Percentiles rank a stretch among this genome's conserved stretches.
Evolutionary conservation across 352 stramenopile species (phyloP).

Genomic region (Pythium aphanidermatum): DNA sequence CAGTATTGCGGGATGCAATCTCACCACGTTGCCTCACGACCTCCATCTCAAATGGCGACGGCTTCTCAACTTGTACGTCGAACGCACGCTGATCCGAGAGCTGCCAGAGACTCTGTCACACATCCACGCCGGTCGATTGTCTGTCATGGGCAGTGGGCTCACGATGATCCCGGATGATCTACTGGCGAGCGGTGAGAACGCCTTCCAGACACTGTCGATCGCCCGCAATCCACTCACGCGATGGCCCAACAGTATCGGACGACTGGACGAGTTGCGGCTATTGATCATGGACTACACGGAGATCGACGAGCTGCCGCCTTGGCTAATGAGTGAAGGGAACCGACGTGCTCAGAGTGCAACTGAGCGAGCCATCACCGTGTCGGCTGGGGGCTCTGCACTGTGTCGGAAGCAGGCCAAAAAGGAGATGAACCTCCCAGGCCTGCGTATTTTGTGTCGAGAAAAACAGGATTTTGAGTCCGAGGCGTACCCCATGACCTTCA

Average conservation of each 20-base stretch:
- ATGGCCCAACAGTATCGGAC: background rate
- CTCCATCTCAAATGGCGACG: background rate
- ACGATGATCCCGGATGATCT: conserved; percentile 1
- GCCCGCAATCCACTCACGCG: conserved; percentile 6
- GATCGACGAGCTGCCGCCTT: conserved; percentile 2
- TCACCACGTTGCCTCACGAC: background rate
- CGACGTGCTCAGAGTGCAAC: background rate
- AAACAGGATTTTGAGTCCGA: conserved; percentile 6
- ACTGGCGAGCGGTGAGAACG: background rate
- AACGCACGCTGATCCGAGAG: background rate
- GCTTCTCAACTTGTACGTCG: background rate
- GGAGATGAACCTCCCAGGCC: background rate
- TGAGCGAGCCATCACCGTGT: background rate
- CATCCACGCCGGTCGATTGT: background rate
- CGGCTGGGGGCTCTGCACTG: conserved; percentile 1
- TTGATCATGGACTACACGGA: conserved; percentile 11
- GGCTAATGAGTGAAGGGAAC: conserved; percentile 6
- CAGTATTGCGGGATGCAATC: background rate
- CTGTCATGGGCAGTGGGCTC: conserved; percentile 1
- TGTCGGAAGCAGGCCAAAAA: too few species aligned
- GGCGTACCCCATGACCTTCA: conserved; percentile 1
- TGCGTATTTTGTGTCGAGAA: conserved; percentile 1
- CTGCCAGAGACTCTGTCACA: background rate
- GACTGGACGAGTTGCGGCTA: background rate
- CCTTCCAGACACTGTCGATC: conserved; percentile 1